Evolutionary conservation across 257 asterid genomes (phyloP).

Genomic region (Solanum neorickii): DNA sequence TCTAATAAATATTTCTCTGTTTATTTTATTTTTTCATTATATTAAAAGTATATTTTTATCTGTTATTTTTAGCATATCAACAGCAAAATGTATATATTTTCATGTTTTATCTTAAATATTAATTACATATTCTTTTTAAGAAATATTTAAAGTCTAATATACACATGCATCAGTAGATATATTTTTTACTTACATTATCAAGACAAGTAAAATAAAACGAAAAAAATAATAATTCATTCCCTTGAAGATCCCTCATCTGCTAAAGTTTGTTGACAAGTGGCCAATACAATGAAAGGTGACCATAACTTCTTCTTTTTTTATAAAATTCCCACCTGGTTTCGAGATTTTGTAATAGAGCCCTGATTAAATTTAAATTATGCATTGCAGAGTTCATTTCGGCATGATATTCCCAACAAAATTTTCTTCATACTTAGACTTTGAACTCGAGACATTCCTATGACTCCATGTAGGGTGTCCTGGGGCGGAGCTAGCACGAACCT

Average conservation of each 20-base stretch:
- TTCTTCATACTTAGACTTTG: accelerated
- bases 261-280: background rate
- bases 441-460: accelerated
- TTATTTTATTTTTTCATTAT: background rate
- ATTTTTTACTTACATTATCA: too few species aligned
- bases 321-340: background rate
- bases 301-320: too few species aligned
- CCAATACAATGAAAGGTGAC: background rate
- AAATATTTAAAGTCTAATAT: background rate
- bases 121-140: too few species aligned
- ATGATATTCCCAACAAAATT: accelerated
- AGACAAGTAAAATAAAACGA: background rate
- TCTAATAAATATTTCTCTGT: background rate
- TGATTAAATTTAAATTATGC: too few species aligned
- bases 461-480: background rate
- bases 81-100: background rate
- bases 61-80: background rate
- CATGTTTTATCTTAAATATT: background rate
- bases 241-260: background rate
- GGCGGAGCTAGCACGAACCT: too few species aligned
- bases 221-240: background rate
- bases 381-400: accelerated
- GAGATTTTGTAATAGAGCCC: accelerated
- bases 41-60: background rate
- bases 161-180: too few species aligned